Evolutionary conservation across 257 asterid species (phyloP).

Genomic region (Solanum commersonii): DNA sequence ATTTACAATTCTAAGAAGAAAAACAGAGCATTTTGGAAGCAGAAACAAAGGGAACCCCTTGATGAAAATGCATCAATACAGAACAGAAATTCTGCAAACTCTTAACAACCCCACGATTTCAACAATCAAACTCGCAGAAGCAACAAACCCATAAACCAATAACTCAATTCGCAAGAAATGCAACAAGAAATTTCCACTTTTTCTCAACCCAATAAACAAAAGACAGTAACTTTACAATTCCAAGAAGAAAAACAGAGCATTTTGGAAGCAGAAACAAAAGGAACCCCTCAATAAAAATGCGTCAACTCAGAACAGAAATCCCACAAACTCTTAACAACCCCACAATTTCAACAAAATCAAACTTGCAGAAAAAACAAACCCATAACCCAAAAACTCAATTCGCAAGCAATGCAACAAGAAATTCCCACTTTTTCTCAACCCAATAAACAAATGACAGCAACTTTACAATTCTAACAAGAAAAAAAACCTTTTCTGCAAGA

Average conservation of each 20-base stretch:
- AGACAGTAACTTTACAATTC: background rate
- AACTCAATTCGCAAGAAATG: background rate
- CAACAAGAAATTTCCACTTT: background rate
- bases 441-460: background rate
- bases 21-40: background rate
- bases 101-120: background rate
- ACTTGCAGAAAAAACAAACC: background rate
- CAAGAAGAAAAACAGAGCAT: background rate
- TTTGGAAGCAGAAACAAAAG: background rate
- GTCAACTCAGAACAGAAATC: background rate
- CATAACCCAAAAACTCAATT: background rate
- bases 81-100: background rate
- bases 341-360: background rate
- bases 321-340: background rate
- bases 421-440: background rate
- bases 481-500: background rate
- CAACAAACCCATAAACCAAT: background rate
- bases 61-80: background rate
- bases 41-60: background rate
- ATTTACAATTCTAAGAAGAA: background rate
- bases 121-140: background rate
- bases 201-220: background rate
- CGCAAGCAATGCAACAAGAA: background rate
- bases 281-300: background rate
- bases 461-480: background rate